Base-by-base conservation (phyloP, 345 rosid species). In the Ricinus communis region DNA sequence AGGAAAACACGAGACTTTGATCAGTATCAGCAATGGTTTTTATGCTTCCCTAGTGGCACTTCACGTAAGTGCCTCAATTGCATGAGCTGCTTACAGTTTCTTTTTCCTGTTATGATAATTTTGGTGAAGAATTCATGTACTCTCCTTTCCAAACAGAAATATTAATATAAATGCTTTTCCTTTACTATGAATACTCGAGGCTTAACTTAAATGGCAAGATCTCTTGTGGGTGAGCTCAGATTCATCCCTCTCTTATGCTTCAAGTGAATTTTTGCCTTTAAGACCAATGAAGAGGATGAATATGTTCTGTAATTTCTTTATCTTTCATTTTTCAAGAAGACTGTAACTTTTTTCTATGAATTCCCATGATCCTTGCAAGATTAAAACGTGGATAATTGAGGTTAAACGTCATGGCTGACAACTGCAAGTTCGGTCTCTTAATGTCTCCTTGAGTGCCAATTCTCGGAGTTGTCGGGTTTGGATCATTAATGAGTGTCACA, bases 11-110 rank as follows among this genome's bases (percentile, higher is more conserved):
- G 87, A 87, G 0, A 74, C 71, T 22, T 77, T 91, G 85, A 81
- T 86, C 1, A 80, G 73, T n/a, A 85, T 85, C 54, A 65, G 76
- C 22, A 81, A 81, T 67, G 93, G 97, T 3, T 59, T 82, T 43
- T 89, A 89, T 64, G 84, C 93, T 76, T 91, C 93, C 40, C 72
- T 89, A 43, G 87, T 89, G 16, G 86, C 87, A 18, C 85, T 89
- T 28, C 93, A 91, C 49, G 54, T 70, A 21, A 82, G 57, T 45
- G 82, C 86, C 65, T 74, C 84, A 7, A 61, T 82, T 53, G 28
- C 76, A 5, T 71, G 47, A 71, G 40, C 31, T 21, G 13, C 12
- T 8, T 31, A 49, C 47, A 49, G n/a, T 22, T 61, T 71, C 21
- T 10, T 40, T 50, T 50, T 6, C 53, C 53, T 21, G 6, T 51